Conservation (phyloP, 2,329 filamentous ascomycete species). For the Fusarium clavum region DNA sequence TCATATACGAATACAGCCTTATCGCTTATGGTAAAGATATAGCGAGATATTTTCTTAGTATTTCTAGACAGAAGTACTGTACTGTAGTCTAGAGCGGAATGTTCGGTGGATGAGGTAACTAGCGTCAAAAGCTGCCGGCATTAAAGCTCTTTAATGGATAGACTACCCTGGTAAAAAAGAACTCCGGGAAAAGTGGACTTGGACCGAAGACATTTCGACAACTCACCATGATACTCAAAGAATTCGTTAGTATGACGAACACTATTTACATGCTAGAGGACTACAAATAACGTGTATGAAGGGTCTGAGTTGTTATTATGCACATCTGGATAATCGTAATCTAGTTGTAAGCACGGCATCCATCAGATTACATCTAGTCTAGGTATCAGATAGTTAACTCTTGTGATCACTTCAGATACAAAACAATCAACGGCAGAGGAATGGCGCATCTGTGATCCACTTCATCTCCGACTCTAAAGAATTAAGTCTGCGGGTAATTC, state of each 20-base stretch:
- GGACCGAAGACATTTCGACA: not conserved
- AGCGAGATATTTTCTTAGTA: not conserved
- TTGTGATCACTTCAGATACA: not conserved
- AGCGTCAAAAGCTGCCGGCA: conserved; percentile 15
- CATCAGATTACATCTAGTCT: not conserved
- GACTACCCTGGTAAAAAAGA: not conserved
- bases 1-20: conserved; percentile 24
- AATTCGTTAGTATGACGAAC: not conserved
- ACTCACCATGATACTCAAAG: not conserved
- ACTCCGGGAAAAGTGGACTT: not conserved
- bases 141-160: not conserved
- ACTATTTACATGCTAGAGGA: not conserved
- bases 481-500: not conserved
- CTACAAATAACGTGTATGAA: not conserved
- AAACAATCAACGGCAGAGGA: not conserved
- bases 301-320: no score
- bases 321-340: conserved; percentile 5
- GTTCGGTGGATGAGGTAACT: conserved; percentile 18
- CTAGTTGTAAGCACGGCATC: not conserved
- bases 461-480: not conserved
- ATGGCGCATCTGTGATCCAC: not conserved
- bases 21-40: conserved; percentile 2
- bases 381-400: not conserved
- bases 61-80: not conserved
- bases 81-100: conserved; percentile 17